These are phyloP conservation scores for Paraconiothyrium sp. DNA, from an alignment of 2,329 filamentous ascomycete genomes.

Conservation along the genomic window DNA sequence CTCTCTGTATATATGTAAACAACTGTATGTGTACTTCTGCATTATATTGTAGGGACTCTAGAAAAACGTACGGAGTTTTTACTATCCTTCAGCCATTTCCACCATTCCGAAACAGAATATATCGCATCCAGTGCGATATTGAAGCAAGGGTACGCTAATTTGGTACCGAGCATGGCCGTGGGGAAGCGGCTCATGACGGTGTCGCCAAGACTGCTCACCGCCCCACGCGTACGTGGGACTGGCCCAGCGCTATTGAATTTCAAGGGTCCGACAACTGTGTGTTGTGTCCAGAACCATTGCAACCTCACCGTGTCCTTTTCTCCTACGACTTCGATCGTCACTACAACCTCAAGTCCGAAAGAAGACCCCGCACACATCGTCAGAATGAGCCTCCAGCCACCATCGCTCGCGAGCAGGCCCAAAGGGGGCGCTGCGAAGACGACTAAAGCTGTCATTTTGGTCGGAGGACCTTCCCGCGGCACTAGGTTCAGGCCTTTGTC, in stretches of 20 bases:
- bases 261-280: conserved; percentile 20
- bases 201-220: conserved; percentile 18
- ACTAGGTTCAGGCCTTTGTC: conserved; percentile 95
- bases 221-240: conserved; percentile 16
- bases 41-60: not conserved
- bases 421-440: conserved; percentile 54
- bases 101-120: not conserved
- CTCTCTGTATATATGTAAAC: not conserved
- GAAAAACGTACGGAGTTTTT: not conserved
- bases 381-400: conserved; percentile 50
- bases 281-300: conserved; percentile 11
- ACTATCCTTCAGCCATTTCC: no score
- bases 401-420: conserved; percentile 46
- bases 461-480: conserved; percentile 93
- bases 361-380: conserved; percentile 5
- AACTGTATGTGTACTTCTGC: conserved; percentile 5
- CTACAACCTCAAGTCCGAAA: not conserved
- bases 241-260: conserved; percentile 18
- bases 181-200: conserved; percentile 12
- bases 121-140: not conserved
- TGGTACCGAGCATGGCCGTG: not conserved
- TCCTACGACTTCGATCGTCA: not conserved
- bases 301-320: conserved; percentile 12
- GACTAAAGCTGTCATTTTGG: conserved; percentile 95
- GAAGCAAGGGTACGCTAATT: not conserved